A percentile compares a stretch with the other conserved stretches of the same genome.
Evolutionary conservation across 75 land plant species (phyloP).

Genomic region (Sequoiadendron giganteum): DNA sequence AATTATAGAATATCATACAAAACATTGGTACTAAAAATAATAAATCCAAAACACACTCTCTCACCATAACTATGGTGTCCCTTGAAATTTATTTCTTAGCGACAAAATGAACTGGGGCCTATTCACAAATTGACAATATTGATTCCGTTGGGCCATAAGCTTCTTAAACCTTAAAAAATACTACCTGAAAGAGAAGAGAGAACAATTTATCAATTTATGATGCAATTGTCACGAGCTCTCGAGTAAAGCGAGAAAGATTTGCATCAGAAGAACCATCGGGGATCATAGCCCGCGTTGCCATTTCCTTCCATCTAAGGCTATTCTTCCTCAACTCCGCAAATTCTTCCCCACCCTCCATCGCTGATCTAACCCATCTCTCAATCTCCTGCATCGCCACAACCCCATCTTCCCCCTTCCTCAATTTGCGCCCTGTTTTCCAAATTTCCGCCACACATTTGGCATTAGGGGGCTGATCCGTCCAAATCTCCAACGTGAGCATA

Average conservation of each 20-base stretch:
- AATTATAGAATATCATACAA: too few species aligned
- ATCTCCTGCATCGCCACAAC: slow-evolving; percentile 22
- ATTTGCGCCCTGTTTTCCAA: slow-evolving; percentile 18
- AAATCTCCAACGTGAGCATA: background rate
- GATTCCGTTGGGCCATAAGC: too few species aligned
- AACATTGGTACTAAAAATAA: too few species aligned
- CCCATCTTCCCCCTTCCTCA: slow-evolving; percentile 12
- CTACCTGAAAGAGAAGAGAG: too few species aligned
- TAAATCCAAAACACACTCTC: too few species aligned
- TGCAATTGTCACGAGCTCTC: background rate
- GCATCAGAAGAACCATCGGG: slow-evolving; percentile 9
- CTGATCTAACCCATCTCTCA: background rate
- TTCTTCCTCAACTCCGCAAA: slow-evolving; percentile 31
- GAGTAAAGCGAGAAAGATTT: background rate
- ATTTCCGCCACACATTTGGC: slow-evolving; percentile 14
- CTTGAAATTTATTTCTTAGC: too few species aligned
- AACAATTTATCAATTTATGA: too few species aligned
- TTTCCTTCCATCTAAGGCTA: slow-evolving; percentile 26
- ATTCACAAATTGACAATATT: too few species aligned
- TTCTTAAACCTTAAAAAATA: too few species aligned
- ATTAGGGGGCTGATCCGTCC: slow-evolving; percentile 9
- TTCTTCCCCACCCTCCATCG: slow-evolving; percentile 26
- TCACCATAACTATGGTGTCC: too few species aligned
- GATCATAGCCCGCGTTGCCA: slow-evolving; percentile 13
- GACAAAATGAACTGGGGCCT: too few species aligned